These are phyloP conservation scores for Hypomontagnella monticulosa DNA, from an alignment of 495 filamentous ascomycete genomes.

Conservation along the genomic window DNA sequence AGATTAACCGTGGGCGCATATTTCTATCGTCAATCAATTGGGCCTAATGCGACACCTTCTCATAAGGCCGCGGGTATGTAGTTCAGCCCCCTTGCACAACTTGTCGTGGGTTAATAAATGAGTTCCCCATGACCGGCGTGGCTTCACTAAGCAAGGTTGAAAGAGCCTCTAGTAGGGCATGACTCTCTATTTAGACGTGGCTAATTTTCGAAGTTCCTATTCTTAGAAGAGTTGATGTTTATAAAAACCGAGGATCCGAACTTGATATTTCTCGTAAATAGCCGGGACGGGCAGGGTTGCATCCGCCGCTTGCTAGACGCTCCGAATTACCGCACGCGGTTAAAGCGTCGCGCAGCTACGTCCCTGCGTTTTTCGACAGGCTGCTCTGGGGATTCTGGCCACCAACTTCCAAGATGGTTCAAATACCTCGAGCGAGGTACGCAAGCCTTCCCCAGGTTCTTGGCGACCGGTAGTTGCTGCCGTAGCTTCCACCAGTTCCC, in stretches of 20 bases:
- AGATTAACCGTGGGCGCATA: neutral
- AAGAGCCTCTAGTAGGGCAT: neutral
- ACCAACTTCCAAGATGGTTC: constrained; percentile 26
- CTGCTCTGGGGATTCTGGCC: constrained; percentile 12
- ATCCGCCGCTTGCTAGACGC: constrained; percentile 22
- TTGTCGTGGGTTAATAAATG: neutral
- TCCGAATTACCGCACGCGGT: constrained; percentile 43
- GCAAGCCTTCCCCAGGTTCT: constrained; percentile 38
- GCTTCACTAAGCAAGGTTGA: neutral
- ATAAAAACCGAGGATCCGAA: constrained; percentile 6
- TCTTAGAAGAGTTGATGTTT: constrained; percentile 6
- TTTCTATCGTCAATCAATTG: neutral
- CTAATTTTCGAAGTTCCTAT: constrained; percentile 30
- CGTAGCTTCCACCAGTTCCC: constrained; percentile 2
- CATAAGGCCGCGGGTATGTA: neutral
- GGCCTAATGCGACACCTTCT: no score
- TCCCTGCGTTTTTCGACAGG: neutral
- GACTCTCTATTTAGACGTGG: constrained; percentile 8
- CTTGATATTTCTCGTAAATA: constrained; percentile 33
- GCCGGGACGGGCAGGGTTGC: constrained; percentile 29
- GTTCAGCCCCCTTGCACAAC: constrained; percentile 1
- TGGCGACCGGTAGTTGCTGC: constrained; percentile 39
- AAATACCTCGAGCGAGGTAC: constrained; percentile 18
- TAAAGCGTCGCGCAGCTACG: constrained; percentile 15
- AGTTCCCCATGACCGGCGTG: constrained; percentile 6